Conservation (phyloP, 805 yeast species). For the Lachancea dasiensis region DNA sequence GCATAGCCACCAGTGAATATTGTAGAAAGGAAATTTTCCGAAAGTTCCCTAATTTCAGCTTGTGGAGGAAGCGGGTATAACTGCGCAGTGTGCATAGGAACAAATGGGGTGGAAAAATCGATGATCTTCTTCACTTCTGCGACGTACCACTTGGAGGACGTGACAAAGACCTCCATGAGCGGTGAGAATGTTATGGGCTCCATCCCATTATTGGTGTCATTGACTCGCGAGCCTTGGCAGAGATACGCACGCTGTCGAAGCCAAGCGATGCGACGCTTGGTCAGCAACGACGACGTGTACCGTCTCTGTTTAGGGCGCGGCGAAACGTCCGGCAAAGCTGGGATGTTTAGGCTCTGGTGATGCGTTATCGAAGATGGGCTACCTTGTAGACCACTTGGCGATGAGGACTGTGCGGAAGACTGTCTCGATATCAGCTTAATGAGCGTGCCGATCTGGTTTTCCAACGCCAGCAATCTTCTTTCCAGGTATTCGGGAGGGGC, state of each 20-base stretch:
- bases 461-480: slow-evolving; percentile 18
- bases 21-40: slow-evolving; percentile 18
- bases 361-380: no score
- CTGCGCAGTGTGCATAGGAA: slow-evolving; percentile 12
- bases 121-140: slow-evolving; percentile 21
- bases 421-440: slow-evolving; percentile 7
- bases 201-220: background rate
- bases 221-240: background rate
- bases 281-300: slow-evolving; percentile 20
- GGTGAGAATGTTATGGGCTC: slow-evolving; percentile 15
- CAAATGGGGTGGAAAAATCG: slow-evolving; percentile 22
- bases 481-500: no score
- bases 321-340: slow-evolving; percentile 1
- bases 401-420: no score
- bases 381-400: no score
- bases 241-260: slow-evolving; percentile 11
- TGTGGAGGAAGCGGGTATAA: slow-evolving; percentile 23
- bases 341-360: no score
- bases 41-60: slow-evolving; percentile 19
- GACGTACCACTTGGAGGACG: slow-evolving; percentile 24
- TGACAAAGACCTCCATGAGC: slow-evolving; percentile 15
- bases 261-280: slow-evolving; percentile 23
- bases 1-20: slow-evolving; percentile 18
- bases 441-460: slow-evolving; percentile 18
- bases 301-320: slow-evolving; percentile 12